These are phyloP conservation scores for Colletotrichum somersetense DNA, from an alignment of 2,329 filamentous ascomycete species.

Conservation along the genomic window DNA sequence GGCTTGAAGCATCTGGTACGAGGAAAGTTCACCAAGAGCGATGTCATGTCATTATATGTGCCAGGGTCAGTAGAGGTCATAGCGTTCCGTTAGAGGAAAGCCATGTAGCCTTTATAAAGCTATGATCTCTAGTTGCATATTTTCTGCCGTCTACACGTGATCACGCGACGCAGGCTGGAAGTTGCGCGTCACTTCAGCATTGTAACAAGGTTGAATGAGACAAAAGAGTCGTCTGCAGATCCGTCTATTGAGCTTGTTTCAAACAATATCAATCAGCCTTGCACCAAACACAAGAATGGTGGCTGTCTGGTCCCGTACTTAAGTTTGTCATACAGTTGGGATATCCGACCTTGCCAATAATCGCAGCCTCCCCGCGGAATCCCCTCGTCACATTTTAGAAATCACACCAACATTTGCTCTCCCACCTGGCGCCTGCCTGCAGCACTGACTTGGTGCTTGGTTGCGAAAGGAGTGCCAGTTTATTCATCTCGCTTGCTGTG, in stretches of 20 bases:
- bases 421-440: neutral
- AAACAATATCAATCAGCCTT: neutral
- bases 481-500: neutral
- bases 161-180: slow-evolving; percentile 14
- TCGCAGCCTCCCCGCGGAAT: neutral
- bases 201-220: neutral
- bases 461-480: neutral
- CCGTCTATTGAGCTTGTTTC: neutral
- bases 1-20: neutral
- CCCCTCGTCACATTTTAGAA: neutral
- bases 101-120: neutral
- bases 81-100: neutral
- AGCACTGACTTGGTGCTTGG: neutral
- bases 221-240: neutral
- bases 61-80: neutral
- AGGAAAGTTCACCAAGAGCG: neutral
- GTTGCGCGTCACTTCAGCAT: slow-evolving; percentile 5
- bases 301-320: neutral
- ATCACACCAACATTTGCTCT: neutral
- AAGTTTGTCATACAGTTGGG: neutral
- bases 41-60: neutral
- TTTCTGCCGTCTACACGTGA: slow-evolving; percentile 1
- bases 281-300: neutral
- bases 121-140: neutral
- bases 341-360: neutral